These are phyloP conservation scores for Phytophthora ohioensis DNA, from an alignment of 352 stramenopile genomes.

Conservation along the genomic window DNA sequence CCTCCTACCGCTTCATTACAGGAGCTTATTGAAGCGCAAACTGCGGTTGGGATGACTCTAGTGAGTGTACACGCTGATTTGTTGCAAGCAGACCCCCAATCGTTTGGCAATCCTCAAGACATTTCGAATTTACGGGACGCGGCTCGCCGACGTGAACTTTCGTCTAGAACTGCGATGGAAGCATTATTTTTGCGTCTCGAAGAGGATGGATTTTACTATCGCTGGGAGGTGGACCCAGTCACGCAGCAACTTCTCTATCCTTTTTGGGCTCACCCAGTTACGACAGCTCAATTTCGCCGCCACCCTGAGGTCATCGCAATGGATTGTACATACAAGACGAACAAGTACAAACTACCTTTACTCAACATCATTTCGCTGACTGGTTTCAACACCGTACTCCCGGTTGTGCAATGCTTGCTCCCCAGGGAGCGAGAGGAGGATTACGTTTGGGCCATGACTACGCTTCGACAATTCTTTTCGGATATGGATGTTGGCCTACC, in stretches of 20 bases:
- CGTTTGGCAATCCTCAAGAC: not conserved
- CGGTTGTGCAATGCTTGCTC: not conserved
- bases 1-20: not conserved
- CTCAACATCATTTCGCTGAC: not conserved
- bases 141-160: not conserved
- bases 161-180: not conserved
- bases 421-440: not conserved
- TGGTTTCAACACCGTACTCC: not conserved
- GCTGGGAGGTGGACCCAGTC: not conserved
- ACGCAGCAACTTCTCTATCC: not conserved
- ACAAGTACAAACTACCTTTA: not conserved
- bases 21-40: not conserved
- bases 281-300: not conserved
- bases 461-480: not conserved
- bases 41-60: not conserved
- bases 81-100: not conserved
- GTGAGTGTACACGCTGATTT: not conserved
- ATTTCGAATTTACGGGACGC: not conserved
- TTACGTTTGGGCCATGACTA: not conserved
- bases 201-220: no score
- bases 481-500: not conserved
- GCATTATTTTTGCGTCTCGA: not conserved
- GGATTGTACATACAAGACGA: not conserved
- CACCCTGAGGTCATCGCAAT: conserved; percentile 14
- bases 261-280: not conserved